phyloP scores from a whole-genome alignment of 768 basidiomycete species.

The Russula sp. region DNA sequence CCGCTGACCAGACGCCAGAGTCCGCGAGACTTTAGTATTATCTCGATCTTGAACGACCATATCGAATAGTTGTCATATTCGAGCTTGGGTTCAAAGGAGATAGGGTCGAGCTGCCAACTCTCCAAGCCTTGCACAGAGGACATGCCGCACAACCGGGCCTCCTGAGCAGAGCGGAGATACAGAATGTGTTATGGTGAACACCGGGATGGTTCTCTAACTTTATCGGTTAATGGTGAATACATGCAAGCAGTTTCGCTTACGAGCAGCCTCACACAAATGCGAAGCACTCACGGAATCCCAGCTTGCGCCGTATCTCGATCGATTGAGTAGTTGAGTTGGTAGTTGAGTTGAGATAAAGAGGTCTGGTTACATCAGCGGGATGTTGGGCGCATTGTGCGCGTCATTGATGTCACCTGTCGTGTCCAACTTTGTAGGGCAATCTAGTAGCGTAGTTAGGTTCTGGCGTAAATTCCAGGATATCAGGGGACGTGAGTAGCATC shows the following conservation, averaged over 20 bases:
- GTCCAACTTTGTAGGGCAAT: too few species aligned
- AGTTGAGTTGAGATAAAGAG: background rate
- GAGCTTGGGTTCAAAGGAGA: slow-evolving; percentile 17
- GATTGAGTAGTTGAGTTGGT: background rate
- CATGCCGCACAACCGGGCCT: background rate
- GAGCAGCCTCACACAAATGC: background rate
- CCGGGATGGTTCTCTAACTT: background rate
- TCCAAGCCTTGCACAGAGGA: background rate
- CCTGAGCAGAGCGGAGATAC: too few species aligned
- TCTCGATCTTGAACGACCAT: slow-evolving; percentile 7
- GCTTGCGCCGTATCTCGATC: background rate
- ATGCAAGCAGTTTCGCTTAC: background rate
- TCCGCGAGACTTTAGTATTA: slow-evolving; percentile 9
- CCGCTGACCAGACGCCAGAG: slow-evolving; percentile 15
- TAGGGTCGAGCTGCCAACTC: slow-evolving; percentile 16
- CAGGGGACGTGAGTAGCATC: too few species aligned
- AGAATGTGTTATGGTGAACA: background rate
- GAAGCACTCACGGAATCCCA: background rate
- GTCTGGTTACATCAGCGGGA: too few species aligned
- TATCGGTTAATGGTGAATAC: background rate
- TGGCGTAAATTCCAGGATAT: too few species aligned
- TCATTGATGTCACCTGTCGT: too few species aligned
- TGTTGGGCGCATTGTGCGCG: too few species aligned
- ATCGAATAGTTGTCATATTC: slow-evolving; percentile 14
- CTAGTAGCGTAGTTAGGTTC: too few species aligned